A percentile compares a stretch with the other conserved stretches of the same genome.
Evolutionary conservation across 352 stramenopile species (phyloP).

Genomic region (Pythium aphanidermatum): DNA sequence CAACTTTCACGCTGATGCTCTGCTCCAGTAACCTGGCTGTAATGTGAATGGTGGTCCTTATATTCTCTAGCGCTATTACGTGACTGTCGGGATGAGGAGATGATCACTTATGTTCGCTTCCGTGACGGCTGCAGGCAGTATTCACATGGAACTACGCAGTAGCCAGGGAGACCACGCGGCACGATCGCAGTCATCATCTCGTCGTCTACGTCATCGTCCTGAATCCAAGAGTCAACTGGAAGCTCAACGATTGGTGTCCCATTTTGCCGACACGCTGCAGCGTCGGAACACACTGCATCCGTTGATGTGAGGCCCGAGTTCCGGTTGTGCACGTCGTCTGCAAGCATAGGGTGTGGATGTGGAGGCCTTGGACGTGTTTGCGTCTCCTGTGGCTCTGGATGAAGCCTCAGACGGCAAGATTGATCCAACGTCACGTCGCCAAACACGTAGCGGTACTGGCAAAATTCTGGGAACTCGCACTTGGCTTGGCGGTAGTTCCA

Average conservation of each 20-base stretch:
- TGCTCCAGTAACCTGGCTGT: constrained; percentile 54
- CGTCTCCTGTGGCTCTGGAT: background rate
- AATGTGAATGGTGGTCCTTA: no score
- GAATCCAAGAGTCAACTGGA: no score
- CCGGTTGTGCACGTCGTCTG: no score
- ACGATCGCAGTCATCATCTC: constrained; percentile 2
- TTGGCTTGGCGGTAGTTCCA: constrained; percentile 74
- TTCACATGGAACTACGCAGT: constrained; percentile 14
- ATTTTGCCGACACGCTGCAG: background rate
- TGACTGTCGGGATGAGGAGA: no score
- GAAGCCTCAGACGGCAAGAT: constrained; percentile 53
- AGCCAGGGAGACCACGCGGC: constrained; percentile 2
- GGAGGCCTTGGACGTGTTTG: background rate
- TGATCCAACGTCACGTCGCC: constrained; percentile 77
- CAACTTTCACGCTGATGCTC: constrained; percentile 87
- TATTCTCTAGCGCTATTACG: no score
- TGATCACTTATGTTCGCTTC: no score
- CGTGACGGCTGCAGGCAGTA: constrained; percentile 13
- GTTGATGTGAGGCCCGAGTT: constrained; percentile 11
- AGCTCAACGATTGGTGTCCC: constrained; percentile 5
- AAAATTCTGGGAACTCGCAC: constrained; percentile 73
- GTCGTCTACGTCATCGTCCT: no score
- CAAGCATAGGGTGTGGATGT: no score
- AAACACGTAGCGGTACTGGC: constrained; percentile 80
- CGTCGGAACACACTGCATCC: no score